A percentile compares a stretch with the other conserved stretches of the same genome.
phyloP scores from a whole-genome alignment of 2,329 filamentous ascomycete genomes.

The Dothideomycetes sp. region DNA sequence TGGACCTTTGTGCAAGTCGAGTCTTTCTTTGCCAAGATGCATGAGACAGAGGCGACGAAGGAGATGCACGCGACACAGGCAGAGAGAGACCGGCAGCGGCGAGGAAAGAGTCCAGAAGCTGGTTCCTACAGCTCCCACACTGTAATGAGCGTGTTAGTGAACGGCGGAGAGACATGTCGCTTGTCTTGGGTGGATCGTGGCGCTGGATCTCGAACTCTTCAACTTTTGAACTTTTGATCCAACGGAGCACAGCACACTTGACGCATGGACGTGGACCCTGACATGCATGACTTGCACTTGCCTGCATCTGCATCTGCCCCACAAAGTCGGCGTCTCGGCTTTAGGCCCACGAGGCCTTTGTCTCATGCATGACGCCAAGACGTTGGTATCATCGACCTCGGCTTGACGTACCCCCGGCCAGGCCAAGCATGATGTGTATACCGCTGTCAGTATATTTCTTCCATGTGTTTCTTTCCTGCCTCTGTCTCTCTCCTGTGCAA shows the following conservation, averaged over 20 bases:
- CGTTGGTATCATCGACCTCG: conserved; percentile 4
- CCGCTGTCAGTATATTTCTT: too few species aligned
- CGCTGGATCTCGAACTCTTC: background rate
- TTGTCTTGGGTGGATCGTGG: too few species aligned
- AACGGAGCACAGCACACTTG: too few species aligned
- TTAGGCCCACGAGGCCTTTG: background rate
- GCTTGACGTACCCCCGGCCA: conserved; percentile 3
- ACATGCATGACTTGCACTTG: too few species aligned
- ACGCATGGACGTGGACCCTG: too few species aligned
- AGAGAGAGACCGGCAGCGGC: too few species aligned
- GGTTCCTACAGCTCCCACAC: background rate
- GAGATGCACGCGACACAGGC: too few species aligned
- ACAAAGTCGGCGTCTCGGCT: background rate
- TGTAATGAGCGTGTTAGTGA: background rate
- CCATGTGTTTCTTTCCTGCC: too few species aligned
- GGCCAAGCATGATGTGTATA: conserved; percentile 4
- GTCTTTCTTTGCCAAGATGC: background rate
- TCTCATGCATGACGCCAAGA: background rate
- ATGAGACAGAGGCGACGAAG: too few species aligned
- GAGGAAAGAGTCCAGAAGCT: background rate
- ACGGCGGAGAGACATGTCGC: background rate
- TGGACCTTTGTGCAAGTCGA: background rate
- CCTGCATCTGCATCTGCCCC: too few species aligned
- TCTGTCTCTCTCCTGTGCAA: background rate
- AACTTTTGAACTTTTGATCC: background rate